Evolutionary conservation across 352 stramenopile genomes (phyloP), one percentile per base, ranked within the genome.

Genomic region (Globisporangium paroecandrum): DNA sequence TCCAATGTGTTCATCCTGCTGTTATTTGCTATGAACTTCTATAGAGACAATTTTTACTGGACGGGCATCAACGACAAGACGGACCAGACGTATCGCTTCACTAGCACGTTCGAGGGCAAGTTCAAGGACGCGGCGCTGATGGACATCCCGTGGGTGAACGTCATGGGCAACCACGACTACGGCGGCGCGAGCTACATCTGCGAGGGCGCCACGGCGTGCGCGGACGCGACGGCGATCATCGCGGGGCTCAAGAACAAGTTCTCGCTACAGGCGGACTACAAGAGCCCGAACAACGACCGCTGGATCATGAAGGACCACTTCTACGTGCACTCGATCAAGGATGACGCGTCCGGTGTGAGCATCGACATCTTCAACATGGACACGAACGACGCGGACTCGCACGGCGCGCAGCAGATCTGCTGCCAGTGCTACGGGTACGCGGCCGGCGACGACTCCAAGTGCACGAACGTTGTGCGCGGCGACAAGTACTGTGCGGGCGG

Each of bases 301-400:
- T 96, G 89, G 89, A 66, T 91, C 62, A 81, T 96, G 74, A 72
- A 76, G 4, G 89, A 90, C 58, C 87, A 93, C 72, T 96, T 94
- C 71, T 95, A 89, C 74, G 80, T 93, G 38, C 71, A 94, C 65
- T 83, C 76, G 29, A 76, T 96, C 49, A 70, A 76, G 22, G 79
- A 91, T 58, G 73, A 83, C 15, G 70, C 51, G 20, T 82, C 75
- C 13, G 83, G 82, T 56, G 73, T 94, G 55, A 90, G 72, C 18
- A 86, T 96, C 60, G 88, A 96, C 58, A 89, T 96, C 34, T 96
- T 93, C 62, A 96, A 93, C 65, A 46, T 96, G 15, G 87, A 96
- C 70, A 93, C 84, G 58, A 96, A 91, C 69, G 81, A 89, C 54
- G 84, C 84, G 0, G 82, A 77, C 34, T 77, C 80, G 7, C 85